Base-by-base conservation (phyloP, 2,329 filamentous ascomycete species). In the Aspergillus uvarum region DNA sequence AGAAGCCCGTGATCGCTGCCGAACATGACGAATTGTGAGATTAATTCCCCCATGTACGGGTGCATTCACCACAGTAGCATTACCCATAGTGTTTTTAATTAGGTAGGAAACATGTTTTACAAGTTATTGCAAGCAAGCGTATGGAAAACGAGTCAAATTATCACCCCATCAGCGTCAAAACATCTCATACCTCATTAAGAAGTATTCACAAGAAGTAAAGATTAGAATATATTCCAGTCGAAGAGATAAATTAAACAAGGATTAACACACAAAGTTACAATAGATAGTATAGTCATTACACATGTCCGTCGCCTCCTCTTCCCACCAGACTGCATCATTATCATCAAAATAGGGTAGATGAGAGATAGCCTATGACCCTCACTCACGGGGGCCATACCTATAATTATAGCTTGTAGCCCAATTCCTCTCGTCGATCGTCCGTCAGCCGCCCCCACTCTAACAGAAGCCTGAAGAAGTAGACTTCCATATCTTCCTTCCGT, bases 391-490 rank as follows among this genome's bases (percentile, higher is more conserved):
- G n/a, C 38, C 38, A 19, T 44, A 44, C 12, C 14, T 44, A 19
- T n/a, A 7, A 44, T 16, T 44, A 44, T 44, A 44, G 38, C 38
- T 16, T 44, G 16, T 16, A 81, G 10, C 78, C 79, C 50, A 85
- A 68, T 51, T 76, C 70, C 67, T 83, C 82, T 66, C 83, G 76
- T 57, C 69, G 69, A 68, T 92, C 88, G 74, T 89, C 84, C 22
- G 88, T 83, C 49, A 92, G 70, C 62, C 89, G 77, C 2, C 83
- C 89, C 88, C 90, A 95, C 77, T 95, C 91, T 21, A 95, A 76
- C 67, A 95, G 75, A 61, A 95, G 72, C 51, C 91, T 79, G 70
- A 93, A 95, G 68, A 94, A 81, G 69, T 95, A 95, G 10, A 92
- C 83, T 73, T 92, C 89, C 85, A 89, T 90, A 69, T 95, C 91